Base-by-base conservation (phyloP, 1,284 basidiomycete species). In the Cystobasidium sp. region DNA sequence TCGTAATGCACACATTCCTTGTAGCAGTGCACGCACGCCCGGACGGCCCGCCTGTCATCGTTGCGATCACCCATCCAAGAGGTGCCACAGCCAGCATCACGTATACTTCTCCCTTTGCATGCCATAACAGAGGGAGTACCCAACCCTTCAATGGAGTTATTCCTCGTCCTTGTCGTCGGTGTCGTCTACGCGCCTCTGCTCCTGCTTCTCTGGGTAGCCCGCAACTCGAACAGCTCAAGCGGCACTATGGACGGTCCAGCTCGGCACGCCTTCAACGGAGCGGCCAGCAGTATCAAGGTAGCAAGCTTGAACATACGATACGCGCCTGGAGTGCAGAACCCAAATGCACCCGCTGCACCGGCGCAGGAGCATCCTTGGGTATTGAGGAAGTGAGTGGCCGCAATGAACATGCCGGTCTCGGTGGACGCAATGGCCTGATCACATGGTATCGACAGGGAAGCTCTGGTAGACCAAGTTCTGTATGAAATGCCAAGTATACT, bases 401-500 rank as follows among this genome's bases (percentile, higher is more conserved):
- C 49, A 37, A 6, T 56, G 2, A n/a, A 3, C 24, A 22, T 12
- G 39, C 46, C 31, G 31, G 43, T 46, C 62, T 51, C 20, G 16
- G 8, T 53, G 20, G 6, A 20, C 12, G 51, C 12, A 22, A 41
- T 2, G 43, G 37, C 8, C 63, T 49, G 47, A 9, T 16, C 2
- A 12, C 41, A 1, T 20, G 46, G 22, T 64, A 6, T 9, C 18
- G 20, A 7, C 49, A 73, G 78, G 31, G 75, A 76, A 41, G 69
- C 72, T 6, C 68, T 79, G 24, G 71, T 77, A 9, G 78, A 79
- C 65, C 70, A 75, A 49, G 71, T 80, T 20, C 52, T 77, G 43
- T 80, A 75, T 58, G 69, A 76, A 52, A 67, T 75, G n/a, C 67
- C 78, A n/a, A 78, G 79, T 59, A 64, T 78, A 31, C 56, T 80